Conservation (phyloP, 129 eudicot species). For the Flaveria trinervia region DNA sequence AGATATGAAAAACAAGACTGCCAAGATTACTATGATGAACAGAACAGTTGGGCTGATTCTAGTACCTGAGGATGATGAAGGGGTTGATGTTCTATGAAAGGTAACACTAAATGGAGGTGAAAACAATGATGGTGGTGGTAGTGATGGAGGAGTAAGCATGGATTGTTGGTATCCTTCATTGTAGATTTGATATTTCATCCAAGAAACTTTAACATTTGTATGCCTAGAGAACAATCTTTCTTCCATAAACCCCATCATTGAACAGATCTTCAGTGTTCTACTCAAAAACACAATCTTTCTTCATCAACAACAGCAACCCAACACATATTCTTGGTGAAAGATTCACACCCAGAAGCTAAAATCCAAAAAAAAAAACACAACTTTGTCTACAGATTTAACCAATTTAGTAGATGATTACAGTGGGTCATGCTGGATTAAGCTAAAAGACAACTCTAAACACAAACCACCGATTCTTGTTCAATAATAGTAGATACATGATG, state of each 20-base stretch:
- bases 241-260: constrained; percentile 39
- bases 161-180: constrained; percentile 48
- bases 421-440: constrained; percentile 37
- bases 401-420: constrained; percentile 10
- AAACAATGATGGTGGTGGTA: constrained; percentile 24
- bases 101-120: constrained; percentile 44
- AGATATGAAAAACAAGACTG: constrained; percentile 87
- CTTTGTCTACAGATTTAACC: constrained; percentile 17
- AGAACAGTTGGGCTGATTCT: constrained; percentile 81
- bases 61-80: constrained; percentile 56
- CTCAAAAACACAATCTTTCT: constrained; percentile 33
- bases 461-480: constrained; percentile 29
- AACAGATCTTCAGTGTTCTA: constrained; percentile 37
- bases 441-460: constrained; percentile 35
- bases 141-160: constrained; percentile 26
- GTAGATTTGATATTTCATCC: constrained; percentile 64
- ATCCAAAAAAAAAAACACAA: constrained; percentile 24
- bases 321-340: constrained; percentile 36
- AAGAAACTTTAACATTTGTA: constrained; percentile 62
- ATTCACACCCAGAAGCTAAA: constrained; percentile 46
- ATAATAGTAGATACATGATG: constrained; percentile 33
- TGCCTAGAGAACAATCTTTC: constrained; percentile 55
- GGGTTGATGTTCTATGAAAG: constrained; percentile 41
- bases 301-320: constrained; percentile 35
- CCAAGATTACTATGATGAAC: constrained; percentile 74